Evolutionary conservation across 768 basidiomycete genomes (phyloP).

Genomic region (Mycena galopus): DNA sequence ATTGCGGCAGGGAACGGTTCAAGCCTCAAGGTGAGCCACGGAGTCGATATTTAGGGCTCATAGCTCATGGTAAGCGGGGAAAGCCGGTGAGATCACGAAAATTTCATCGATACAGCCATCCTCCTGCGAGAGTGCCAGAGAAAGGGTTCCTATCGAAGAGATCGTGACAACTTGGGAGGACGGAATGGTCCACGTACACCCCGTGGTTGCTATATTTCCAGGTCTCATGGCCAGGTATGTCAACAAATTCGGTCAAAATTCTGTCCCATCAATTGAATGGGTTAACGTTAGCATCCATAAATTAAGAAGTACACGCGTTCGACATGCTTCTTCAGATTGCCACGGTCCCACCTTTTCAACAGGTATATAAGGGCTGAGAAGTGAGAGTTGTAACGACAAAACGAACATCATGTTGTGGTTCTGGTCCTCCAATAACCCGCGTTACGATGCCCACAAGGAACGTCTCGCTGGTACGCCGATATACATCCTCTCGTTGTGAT

Average conservation of each 20-base stretch:
- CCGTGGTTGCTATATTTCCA: background rate
- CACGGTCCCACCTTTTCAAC: background rate
- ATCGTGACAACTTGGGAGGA: conserved; percentile 5
- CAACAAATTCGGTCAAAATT: background rate
- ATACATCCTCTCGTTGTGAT: background rate
- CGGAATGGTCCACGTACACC: no score
- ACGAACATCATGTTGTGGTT: conserved; percentile 7
- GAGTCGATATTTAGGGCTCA: background rate
- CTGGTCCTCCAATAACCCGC: background rate
- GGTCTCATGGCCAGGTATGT: conserved; percentile 6
- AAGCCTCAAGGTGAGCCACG: background rate
- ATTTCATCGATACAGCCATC: background rate
- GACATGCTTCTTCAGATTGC: background rate
- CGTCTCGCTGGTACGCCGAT: conserved; percentile 4
- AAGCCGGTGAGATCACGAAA: background rate
- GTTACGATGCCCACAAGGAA: background rate
- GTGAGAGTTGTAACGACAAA: background rate
- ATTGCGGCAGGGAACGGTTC: background rate
- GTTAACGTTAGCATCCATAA: background rate
- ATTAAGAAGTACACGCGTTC: background rate
- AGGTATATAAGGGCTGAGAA: background rate
- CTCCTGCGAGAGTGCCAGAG: background rate
- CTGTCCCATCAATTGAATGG: background rate
- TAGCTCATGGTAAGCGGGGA: background rate
- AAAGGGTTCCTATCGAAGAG: conserved; percentile 1